Base-by-base conservation (phyloP, 208 protist species). In the Giardia duodenalis region DNA sequence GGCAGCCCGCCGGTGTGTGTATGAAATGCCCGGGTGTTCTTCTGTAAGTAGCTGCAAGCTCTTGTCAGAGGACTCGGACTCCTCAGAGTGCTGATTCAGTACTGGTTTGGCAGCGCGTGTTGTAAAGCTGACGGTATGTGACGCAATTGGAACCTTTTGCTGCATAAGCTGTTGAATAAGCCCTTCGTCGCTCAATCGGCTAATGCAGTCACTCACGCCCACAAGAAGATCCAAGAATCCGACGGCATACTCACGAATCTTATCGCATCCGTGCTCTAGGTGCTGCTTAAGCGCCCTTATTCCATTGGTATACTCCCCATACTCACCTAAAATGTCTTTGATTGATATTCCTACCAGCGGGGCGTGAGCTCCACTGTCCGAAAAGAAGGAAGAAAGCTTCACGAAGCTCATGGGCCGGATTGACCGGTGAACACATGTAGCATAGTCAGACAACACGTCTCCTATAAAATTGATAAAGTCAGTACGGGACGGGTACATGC, bases 391-490 rank as follows among this genome's bases (percentile, higher is more conserved):
- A 45, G 39, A 45, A 19, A 89, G 4, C 86, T 89, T 89, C 39
- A 42, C 4, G 42, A 46, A 46, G 4, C 19, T 19, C 4, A 45
- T 19, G 4, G 86, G 86, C 10, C 86, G 4, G 42, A 89, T 45
- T 45, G 44, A 45, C 44, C 86, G 4, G 42, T 89, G 86, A 46
- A 42, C 86, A 46, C 4, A 46, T 46, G 86, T 89, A 19, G 86
- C 86, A 89, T 19, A 46, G 4, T 89, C 86, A 45, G 86, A 89
- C 10, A 89, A 45, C 3, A 44, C 44, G 44, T 89, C 44, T 46
- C 86, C 86, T 46, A 89, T 89, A n/a, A 89, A 45, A 89, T n/a
- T 44, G 42, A 45, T 89, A 89, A 89, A 89, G 42, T 89, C 86
- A 46, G 4, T 19, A 4, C 44, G 4, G 4, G 86, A 46, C 4